Percentiles rank a stretch among this genome's conserved stretches.
phyloP scores from a whole-genome alignment of 352 stramenopile genomes.

The Phytophthora pisi region DNA sequence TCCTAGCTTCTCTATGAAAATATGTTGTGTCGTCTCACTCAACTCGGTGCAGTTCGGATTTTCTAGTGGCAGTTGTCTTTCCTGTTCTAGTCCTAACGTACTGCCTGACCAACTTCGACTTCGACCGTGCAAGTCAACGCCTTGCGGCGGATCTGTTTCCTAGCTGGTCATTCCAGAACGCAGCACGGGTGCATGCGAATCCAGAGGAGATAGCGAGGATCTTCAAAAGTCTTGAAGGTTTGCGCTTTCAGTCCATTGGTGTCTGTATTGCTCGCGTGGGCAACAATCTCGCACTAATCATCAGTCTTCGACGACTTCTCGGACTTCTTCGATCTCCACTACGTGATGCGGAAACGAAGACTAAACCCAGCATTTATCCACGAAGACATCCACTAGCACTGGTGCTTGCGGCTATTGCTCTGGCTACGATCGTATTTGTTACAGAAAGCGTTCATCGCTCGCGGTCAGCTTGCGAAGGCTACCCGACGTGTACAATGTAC shows the following conservation, averaged over 20 bases:
- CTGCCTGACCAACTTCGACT: constrained; percentile 34
- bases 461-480: constrained; percentile 14
- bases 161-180: constrained; percentile 27
- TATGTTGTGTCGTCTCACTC: not conserved
- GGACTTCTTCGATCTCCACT: constrained; percentile 13
- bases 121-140: constrained; percentile 25
- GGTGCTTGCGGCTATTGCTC: constrained; percentile 15
- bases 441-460: constrained; percentile 18
- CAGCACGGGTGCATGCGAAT: constrained; percentile 28
- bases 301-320: constrained; percentile 25
- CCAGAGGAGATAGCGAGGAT: constrained; percentile 25
- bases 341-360: not conserved
- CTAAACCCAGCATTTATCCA: constrained; percentile 21
- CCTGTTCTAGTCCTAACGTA: constrained; percentile 36
- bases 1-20: not conserved
- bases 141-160: constrained; percentile 26
- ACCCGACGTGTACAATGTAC: constrained; percentile 28
- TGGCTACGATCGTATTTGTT: constrained; percentile 21
- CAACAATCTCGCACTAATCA: constrained; percentile 34
- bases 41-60: constrained; percentile 32
- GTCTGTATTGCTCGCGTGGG: constrained; percentile 41
- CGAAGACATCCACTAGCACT: constrained; percentile 25
- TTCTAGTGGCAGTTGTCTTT: constrained; percentile 38
- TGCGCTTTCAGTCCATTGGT: constrained; percentile 30
- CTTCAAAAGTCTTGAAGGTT: constrained; percentile 35